phyloP scores from a whole-genome alignment of 306 rosid genomes.

The Malus sylvestris region DNA sequence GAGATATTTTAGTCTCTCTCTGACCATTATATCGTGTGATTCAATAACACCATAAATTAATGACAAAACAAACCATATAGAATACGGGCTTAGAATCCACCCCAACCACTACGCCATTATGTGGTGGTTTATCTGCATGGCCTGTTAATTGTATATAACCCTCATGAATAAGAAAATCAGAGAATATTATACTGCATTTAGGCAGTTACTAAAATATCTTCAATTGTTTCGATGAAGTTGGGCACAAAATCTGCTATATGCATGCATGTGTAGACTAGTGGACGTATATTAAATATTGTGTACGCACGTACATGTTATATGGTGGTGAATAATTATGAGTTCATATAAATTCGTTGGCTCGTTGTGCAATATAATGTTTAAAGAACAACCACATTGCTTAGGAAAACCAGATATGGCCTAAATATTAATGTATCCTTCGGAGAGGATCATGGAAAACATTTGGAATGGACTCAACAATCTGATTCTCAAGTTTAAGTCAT shows the following conservation, averaged over 20 bases:
- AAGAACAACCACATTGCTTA: too few relatives aligned
- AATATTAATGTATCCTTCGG: not conserved
- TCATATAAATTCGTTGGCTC: too few relatives aligned
- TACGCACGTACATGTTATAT: not conserved
- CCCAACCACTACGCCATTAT: too few relatives aligned
- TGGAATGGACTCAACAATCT: not conserved
- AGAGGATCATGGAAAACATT: not conserved
- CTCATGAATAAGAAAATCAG: conserved; percentile 23
- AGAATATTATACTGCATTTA: not conserved
- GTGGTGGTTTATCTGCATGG: not conserved
- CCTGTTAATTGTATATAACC: conserved; percentile 21
- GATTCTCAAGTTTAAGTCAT: too few relatives aligned
- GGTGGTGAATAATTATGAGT: too few relatives aligned
- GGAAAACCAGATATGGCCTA: too few relatives aligned
- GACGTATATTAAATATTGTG: not conserved
- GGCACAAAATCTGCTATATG: not conserved
- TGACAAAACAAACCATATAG: too few relatives aligned
- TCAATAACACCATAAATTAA: too few relatives aligned
- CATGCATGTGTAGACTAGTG: not conserved
- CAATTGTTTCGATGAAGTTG: not conserved
- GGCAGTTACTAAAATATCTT: not conserved
- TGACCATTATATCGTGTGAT: too few relatives aligned
- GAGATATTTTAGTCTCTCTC: too few relatives aligned
- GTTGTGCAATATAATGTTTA: too few relatives aligned
- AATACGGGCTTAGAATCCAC: too few relatives aligned